These are phyloP conservation scores for Trichomonas gallinae DNA, from an alignment of 208 protist species.

Conservation along the genomic window DNA sequence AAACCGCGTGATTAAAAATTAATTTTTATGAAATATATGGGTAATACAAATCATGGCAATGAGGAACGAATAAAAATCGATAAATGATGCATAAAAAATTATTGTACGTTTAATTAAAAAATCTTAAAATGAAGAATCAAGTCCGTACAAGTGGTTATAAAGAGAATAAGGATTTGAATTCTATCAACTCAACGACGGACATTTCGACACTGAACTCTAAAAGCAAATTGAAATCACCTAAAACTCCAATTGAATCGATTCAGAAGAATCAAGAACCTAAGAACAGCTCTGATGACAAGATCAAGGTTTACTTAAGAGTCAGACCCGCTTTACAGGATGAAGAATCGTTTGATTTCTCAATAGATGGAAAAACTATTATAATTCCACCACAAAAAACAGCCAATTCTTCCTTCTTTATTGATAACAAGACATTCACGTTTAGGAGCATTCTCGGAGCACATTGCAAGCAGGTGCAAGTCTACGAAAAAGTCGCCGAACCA, in stretches of 20 bases:
- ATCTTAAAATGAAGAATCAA: not conserved
- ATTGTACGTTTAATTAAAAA: not conserved
- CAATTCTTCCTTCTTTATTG: not conserved
- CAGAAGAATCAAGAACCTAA: not conserved
- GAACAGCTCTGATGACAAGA: not conserved
- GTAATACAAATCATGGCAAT: too few species aligned
- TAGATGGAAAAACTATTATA: not conserved
- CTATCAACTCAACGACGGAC: not conserved
- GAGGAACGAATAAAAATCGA: too few species aligned
- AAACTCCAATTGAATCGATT: not conserved
- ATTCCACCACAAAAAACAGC: not conserved
- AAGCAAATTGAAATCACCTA: not conserved
- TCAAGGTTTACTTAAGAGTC: not conserved
- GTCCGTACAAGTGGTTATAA: not conserved
- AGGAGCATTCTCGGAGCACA: not conserved
- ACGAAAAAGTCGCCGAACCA: not conserved
- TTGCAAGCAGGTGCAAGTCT: not conserved
- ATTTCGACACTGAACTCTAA: not conserved
- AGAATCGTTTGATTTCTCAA: not conserved
- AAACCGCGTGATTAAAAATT: too few species aligned
- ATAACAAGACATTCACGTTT: not conserved
- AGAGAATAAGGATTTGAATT: not conserved
- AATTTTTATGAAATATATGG: too few species aligned
- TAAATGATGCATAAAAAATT: too few species aligned
- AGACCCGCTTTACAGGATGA: not conserved